Percentiles rank a stretch among this genome's conserved stretches.
These are phyloP conservation scores for Penstemon barbatus DNA, from an alignment of 257 asterid species.

Conservation along the genomic window DNA sequence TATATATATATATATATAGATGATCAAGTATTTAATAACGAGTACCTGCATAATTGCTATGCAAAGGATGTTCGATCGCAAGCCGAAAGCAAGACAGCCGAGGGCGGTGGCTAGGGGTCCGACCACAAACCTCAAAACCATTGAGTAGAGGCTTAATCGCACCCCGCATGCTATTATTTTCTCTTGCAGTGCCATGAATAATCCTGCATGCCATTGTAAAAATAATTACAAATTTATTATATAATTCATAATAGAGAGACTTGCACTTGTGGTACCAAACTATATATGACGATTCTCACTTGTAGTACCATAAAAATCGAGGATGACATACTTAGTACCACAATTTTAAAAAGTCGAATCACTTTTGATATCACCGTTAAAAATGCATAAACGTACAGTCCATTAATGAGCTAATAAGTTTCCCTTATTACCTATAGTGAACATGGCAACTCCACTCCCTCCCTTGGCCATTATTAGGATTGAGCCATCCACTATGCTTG, in stretches of 20 bases:
- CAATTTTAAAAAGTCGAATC: too few species aligned
- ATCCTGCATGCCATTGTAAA: conserved; percentile 41
- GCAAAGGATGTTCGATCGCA: conserved; percentile 46
- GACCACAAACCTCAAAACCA: conserved; percentile 55
- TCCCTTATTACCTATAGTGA: conserved; percentile 54
- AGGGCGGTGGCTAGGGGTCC: conserved; percentile 56
- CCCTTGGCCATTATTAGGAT: conserved; percentile 70
- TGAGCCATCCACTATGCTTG: conserved; percentile 60
- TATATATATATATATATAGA: too few species aligned
- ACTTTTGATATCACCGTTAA: too few species aligned
- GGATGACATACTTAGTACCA: too few species aligned
- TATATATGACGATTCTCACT: too few species aligned
- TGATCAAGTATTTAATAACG: too few species aligned
- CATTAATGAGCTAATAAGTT: too few species aligned
- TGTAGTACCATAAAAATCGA: too few species aligned
- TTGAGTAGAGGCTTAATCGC: conserved; percentile 39
- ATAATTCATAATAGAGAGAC: neutral
- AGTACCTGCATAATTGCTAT: conserved; percentile 59
- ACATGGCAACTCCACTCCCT: conserved; percentile 79
- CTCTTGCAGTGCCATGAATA: conserved; percentile 78
- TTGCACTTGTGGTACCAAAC: too few species aligned
- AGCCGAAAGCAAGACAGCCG: conserved; percentile 50
- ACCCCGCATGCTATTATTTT: conserved; percentile 59
- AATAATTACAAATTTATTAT: too few species aligned
- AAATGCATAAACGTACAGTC: too few species aligned